phyloP scores from a whole-genome alignment of 305 asterid genomes.

The Fraxinus sp. region DNA sequence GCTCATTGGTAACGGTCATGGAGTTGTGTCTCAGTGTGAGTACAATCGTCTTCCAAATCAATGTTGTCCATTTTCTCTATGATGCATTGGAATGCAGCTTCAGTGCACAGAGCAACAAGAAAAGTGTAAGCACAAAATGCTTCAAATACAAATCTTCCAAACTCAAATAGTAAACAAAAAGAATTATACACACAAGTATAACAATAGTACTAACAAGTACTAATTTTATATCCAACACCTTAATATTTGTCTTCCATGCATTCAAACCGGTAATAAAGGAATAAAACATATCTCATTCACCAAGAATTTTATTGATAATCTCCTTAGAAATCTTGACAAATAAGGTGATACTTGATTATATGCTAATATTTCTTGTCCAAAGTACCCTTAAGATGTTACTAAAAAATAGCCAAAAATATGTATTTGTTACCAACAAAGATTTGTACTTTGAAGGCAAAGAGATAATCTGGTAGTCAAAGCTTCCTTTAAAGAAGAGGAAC shows the following conservation, averaged over 20 bases:
- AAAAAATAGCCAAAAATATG: neutral
- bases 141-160: neutral
- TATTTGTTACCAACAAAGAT: neutral
- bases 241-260: neutral
- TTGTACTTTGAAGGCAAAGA: constrained; percentile 77
- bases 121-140: neutral
- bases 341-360: neutral
- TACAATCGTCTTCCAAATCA: too few species aligned
- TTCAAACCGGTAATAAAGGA: neutral
- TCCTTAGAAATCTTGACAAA: neutral
- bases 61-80: too few species aligned
- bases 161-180: neutral
- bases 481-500: constrained; percentile 88
- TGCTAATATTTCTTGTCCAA: neutral
- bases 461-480: constrained; percentile 87
- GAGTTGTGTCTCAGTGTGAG: too few species aligned
- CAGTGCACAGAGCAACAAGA: too few species aligned
- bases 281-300: neutral
- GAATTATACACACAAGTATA: neutral
- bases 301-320: neutral
- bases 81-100: too few species aligned
- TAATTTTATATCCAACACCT: neutral
- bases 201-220: neutral
- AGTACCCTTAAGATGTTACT: neutral
- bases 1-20: too few species aligned